Conservation (phyloP, 23 red algal genomes). For the Chondrus crispus region DNA sequence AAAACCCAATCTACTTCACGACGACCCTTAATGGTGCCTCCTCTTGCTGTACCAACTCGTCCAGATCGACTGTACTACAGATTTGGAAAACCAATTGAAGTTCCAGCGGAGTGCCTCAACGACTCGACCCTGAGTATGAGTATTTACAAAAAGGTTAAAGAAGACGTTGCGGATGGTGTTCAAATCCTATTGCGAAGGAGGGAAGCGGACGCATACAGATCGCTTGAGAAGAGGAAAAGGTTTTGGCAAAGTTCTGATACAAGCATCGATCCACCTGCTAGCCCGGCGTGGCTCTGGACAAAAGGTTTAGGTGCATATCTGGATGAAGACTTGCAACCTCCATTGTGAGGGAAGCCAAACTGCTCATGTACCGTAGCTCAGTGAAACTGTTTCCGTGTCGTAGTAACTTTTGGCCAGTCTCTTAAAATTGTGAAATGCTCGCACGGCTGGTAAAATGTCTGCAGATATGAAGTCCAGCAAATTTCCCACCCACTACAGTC, state of each 20-base stretch:
- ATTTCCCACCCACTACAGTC: too few species aligned
- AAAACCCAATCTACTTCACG: background rate
- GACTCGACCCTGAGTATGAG: background rate
- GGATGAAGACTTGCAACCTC: constrained; percentile 51
- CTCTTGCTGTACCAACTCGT: constrained; percentile 31
- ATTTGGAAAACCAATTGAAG: constrained; percentile 74
- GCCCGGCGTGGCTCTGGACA: constrained; percentile 39
- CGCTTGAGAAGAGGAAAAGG: background rate
- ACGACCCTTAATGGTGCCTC: constrained; percentile 41
- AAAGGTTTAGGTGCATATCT: constrained; percentile 31
- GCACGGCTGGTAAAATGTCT: too few species aligned
- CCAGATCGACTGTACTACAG: constrained; percentile 74
- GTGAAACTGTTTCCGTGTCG: too few species aligned
- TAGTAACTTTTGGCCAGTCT: too few species aligned
- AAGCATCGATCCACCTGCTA: background rate
- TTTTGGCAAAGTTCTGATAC: background rate
- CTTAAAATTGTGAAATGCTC: too few species aligned
- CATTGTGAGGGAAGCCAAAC: too few species aligned
- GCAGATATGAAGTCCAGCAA: too few species aligned
- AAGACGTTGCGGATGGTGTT: constrained; percentile 47
- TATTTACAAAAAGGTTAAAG: constrained; percentile 20
- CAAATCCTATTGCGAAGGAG: constrained; percentile 35
- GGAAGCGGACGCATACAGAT: constrained; percentile 44
- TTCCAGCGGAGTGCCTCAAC: constrained; percentile 13
- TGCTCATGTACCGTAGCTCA: too few species aligned